Percentiles rank a stretch among this genome's conserved stretches.
Conservation (phyloP, 495 filamentous ascomycete species). For the Ascodesmis nigricans region DNA sequence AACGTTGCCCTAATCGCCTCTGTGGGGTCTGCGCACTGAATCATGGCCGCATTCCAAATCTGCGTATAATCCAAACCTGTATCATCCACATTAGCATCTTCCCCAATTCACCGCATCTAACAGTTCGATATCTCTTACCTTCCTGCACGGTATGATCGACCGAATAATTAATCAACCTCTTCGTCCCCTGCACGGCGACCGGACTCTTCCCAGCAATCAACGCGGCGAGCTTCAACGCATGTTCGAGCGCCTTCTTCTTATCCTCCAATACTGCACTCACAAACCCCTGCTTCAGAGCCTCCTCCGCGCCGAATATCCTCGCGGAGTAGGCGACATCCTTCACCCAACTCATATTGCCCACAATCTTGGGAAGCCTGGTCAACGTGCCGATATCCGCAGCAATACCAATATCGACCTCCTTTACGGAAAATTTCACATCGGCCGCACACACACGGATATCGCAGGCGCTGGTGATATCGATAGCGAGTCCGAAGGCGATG, state of each 20-base stretch:
- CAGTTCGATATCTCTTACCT: constrained; percentile 29
- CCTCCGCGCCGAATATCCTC: constrained; percentile 50
- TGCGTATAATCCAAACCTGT: constrained; percentile 57
- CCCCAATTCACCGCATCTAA: constrained; percentile 5
- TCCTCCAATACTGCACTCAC: constrained; percentile 53
- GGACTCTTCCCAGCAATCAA: constrained; percentile 66
- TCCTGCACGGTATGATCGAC: constrained; percentile 58
- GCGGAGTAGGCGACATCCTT: constrained; percentile 75
- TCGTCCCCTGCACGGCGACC: constrained; percentile 78
- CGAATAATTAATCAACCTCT: constrained; percentile 73
- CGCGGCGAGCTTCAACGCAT: constrained; percentile 41
- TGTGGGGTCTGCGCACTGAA: constrained; percentile 63
- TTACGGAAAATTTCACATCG: constrained; percentile 50
- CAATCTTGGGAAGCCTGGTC: constrained; percentile 61
- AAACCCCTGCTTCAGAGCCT: constrained; percentile 64
- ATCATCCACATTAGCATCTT: constrained; percentile 10
- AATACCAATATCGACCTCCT: constrained; percentile 74
- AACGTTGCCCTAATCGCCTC: constrained; percentile 52
- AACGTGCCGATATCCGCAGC: constrained; percentile 88
- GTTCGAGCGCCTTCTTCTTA: constrained; percentile 38
- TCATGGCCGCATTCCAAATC: constrained; percentile 63
- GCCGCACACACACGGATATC: constrained; percentile 56
- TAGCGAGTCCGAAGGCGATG: constrained; percentile 53
- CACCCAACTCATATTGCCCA: constrained; percentile 60
- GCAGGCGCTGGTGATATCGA: constrained; percentile 57